A percentile compares a stretch with the other conserved stretches of the same genome.
Evolutionary conservation across 257 asterid genomes (phyloP).

Genomic region (Ligustrum vulgare): DNA sequence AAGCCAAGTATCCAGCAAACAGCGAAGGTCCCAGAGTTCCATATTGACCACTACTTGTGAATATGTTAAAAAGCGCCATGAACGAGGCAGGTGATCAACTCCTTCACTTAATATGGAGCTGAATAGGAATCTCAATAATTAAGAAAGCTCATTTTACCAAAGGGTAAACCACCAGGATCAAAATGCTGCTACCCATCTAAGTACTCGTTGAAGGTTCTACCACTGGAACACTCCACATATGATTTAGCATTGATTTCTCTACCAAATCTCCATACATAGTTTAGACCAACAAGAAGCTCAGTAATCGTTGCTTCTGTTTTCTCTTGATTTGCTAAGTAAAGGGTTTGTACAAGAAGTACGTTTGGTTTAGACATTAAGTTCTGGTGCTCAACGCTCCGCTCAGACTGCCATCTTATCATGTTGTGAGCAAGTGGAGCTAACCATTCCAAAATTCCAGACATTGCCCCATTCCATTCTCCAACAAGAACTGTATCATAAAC

Average conservation of each 20-base stretch:
- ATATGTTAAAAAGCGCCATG: neutral
- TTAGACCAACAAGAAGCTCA: constrained; percentile 78
- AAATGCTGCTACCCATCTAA: constrained; percentile 30
- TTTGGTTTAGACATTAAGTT: constrained; percentile 61
- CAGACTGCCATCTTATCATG: constrained; percentile 94
- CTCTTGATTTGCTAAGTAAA: constrained; percentile 63
- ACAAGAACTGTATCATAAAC: constrained; percentile 69
- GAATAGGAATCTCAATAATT: constrained; percentile 3
- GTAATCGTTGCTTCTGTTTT: constrained; percentile 65
- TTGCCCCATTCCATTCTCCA: constrained; percentile 78
- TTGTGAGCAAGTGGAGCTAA: constrained; percentile 89
- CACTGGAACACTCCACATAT: constrained; percentile 52
- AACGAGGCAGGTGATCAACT: neutral
- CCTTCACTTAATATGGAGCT: neutral
- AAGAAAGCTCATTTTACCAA: constrained; percentile 12
- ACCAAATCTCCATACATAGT: constrained; percentile 72
- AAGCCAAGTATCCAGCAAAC: constrained; percentile 4
- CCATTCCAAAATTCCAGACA: constrained; percentile 74
- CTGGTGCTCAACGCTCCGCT: constrained; percentile 86
- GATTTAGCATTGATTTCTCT: constrained; percentile 64
- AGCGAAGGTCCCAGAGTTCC: constrained; percentile 2
- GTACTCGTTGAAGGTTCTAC: constrained; percentile 55
- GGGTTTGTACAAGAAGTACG: constrained; percentile 82
- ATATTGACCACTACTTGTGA: neutral
- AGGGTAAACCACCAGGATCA: constrained; percentile 2